A percentile compares a stretch with the other conserved stretches of the same genome.
These are phyloP conservation scores for Boletus rubescentipes DNA, from an alignment of 768 basidiomycete species.

Conservation along the genomic window DNA sequence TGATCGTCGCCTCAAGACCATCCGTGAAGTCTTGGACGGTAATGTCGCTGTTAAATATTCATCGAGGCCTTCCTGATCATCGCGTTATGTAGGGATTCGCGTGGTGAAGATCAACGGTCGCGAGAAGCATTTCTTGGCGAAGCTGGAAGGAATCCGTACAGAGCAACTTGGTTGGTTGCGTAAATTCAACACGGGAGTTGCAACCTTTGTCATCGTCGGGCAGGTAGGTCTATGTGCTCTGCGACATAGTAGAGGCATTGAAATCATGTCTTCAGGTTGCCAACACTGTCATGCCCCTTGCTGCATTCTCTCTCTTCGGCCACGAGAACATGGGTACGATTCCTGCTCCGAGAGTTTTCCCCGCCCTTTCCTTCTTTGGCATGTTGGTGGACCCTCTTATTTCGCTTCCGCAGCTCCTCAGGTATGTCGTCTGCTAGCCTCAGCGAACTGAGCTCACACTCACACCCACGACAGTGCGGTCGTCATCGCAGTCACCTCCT, in stretches of 20 bases:
- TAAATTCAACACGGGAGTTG: conserved; percentile 23
- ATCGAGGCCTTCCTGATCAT: neutral
- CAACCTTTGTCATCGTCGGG: conserved; percentile 27
- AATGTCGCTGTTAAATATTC: neutral
- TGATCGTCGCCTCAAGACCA: conserved; percentile 28
- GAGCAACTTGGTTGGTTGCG: conserved; percentile 27
- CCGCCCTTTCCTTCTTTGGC: conserved; percentile 32
- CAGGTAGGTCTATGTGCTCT: conserved; percentile 10
- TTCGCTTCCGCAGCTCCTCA: conserved; percentile 29
- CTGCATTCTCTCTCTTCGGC: conserved; percentile 32
- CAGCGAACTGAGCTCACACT: neutral
- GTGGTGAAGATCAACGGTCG: conserved; percentile 30
- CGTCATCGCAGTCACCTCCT: conserved; percentile 27
- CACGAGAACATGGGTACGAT: conserved; percentile 25
- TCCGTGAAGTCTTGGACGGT: conserved; percentile 32
- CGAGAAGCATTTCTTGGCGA: conserved; percentile 25
- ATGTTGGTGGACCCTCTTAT: conserved; percentile 33
- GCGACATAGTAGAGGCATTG: neutral
- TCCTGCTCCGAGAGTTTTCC: conserved; percentile 24
- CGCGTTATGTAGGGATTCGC: conserved; percentile 18
- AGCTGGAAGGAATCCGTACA: conserved; percentile 23
- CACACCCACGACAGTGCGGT: conserved; percentile 15
- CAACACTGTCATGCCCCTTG: conserved; percentile 32
- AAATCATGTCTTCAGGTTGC: conserved; percentile 15
- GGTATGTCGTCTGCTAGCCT: conserved; percentile 9